Conservation (phyloP, 371 early-diverging fungal species). For the Mycotypha africana region DNA sequence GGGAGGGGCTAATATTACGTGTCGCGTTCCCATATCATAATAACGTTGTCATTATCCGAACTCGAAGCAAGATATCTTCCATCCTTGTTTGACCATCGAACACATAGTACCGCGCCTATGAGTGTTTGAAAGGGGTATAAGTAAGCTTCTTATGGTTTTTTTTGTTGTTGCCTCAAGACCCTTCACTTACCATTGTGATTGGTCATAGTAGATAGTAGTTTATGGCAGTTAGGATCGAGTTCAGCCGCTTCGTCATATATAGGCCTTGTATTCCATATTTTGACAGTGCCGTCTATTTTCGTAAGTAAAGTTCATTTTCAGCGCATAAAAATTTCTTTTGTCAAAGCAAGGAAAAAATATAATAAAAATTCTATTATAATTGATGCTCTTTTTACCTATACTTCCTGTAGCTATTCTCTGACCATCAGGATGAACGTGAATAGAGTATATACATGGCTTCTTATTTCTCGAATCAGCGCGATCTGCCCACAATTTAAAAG, state of each 20-base stretch:
- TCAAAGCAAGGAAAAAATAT: too few species aligned
- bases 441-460: conserved; percentile 77
- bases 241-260: conserved; percentile 55
- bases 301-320: too few species aligned
- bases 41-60: conserved; percentile 79
- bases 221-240: conserved; percentile 47
- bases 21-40: conserved; percentile 90
- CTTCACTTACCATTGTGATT: conserved; percentile 69
- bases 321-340: too few species aligned
- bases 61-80: conserved; percentile 85
- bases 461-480: conserved; percentile 22
- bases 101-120: conserved; percentile 85
- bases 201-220: conserved; percentile 75
- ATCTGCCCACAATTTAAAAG: too few species aligned
- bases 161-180: too few species aligned
- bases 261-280: conserved; percentile 76
- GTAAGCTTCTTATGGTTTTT: too few species aligned
- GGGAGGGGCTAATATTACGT: conserved; percentile 43
- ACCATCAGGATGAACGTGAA: conserved; percentile 84
- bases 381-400: conserved; percentile 49
- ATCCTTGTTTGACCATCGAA: conserved; percentile 73
- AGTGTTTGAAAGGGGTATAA: too few species aligned
- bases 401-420: conserved; percentile 83
- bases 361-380: neutral
- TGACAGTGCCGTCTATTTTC: conserved; percentile 71